phyloP scores from a whole-genome alignment of 345 rosid species.

The Pugionium cornutum region DNA sequence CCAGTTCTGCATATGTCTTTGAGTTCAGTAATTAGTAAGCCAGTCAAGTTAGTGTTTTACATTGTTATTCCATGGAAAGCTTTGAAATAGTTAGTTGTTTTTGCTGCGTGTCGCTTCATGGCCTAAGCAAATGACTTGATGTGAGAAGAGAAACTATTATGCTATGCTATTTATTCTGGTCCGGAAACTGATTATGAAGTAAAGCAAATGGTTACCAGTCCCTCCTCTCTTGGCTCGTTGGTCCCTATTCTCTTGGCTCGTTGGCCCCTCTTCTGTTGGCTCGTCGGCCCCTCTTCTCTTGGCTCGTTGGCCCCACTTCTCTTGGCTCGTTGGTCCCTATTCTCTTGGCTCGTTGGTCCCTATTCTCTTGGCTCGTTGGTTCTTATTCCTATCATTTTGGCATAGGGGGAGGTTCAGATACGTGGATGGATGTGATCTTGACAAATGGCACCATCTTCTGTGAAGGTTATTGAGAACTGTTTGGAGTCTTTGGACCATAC shows the following conservation, averaged over 20 bases:
- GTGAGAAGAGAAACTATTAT: conserved; percentile 26
- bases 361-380: conserved; percentile 19
- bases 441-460: conserved; percentile 29
- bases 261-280: conserved; percentile 22
- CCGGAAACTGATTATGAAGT: conserved; percentile 21
- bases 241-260: conserved; percentile 19
- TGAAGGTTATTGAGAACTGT: conserved; percentile 17
- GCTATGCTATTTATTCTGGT: conserved; percentile 15
- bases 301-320: conserved; percentile 16
- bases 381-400: conserved; percentile 6
- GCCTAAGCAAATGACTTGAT: conserved; percentile 23
- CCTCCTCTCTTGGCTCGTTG: conserved; percentile 17
- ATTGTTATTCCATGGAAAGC: neutral
- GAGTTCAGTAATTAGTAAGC: conserved; percentile 3
- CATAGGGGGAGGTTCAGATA: conserved; percentile 3
- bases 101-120: conserved; percentile 13
- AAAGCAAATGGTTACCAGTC: conserved; percentile 21
- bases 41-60: neutral
- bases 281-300: conserved; percentile 29
- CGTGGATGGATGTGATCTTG: conserved; percentile 29
- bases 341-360: conserved; percentile 23
- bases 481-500: conserved; percentile 27
- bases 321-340: conserved; percentile 21
- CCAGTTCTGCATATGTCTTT: neutral
- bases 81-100: neutral